Evolutionary conservation across 805 yeast genomes (phyloP).

Genomic region (Candida taoyuanica): DNA sequence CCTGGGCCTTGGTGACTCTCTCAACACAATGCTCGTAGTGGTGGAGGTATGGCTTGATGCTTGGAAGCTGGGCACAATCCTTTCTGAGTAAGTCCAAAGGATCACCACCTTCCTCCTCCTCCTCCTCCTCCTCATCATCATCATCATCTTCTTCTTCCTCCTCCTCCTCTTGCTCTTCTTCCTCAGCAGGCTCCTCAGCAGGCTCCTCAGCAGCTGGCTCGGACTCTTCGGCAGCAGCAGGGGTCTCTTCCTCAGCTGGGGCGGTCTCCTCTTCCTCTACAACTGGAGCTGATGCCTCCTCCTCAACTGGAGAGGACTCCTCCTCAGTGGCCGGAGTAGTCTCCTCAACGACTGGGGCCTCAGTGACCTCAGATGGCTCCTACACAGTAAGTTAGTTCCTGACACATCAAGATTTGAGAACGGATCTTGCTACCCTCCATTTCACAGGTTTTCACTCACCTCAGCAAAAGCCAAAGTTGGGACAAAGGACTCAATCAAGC

Average conservation of each 20-base stretch:
- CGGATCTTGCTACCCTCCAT: not conserved
- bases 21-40: conserved; percentile 93
- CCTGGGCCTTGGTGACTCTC: conserved; percentile 85
- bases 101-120: conserved; percentile 66
- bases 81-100: conserved; percentile 59
- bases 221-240: conserved; percentile 7
- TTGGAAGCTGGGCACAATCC: conserved; percentile 64
- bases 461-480: conserved; percentile 85
- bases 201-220: conserved; percentile 16
- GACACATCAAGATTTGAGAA: not conserved
- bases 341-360: conserved; percentile 9
- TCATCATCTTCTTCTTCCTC: conserved; percentile 39
- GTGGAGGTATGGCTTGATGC: conserved; percentile 72
- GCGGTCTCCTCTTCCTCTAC: conserved; percentile 7
- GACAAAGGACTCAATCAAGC: conserved; percentile 63
- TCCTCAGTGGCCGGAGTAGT: conserved; percentile 10
- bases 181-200: conserved; percentile 5
- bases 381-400: not conserved
- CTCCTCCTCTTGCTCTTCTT: conserved; percentile 19
- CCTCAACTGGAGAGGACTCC: conserved; percentile 4
- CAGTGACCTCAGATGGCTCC: conserved; percentile 10
- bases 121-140: conserved; percentile 67
- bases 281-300: conserved; percentile 4
- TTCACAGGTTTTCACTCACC: conserved; percentile 6
- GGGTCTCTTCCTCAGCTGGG: conserved; percentile 12